A percentile compares a stretch with the other conserved stretches of the same genome.
Conservation (phyloP, 768 basidiomycete species). For the Cystoderma amianthinum region DNA sequence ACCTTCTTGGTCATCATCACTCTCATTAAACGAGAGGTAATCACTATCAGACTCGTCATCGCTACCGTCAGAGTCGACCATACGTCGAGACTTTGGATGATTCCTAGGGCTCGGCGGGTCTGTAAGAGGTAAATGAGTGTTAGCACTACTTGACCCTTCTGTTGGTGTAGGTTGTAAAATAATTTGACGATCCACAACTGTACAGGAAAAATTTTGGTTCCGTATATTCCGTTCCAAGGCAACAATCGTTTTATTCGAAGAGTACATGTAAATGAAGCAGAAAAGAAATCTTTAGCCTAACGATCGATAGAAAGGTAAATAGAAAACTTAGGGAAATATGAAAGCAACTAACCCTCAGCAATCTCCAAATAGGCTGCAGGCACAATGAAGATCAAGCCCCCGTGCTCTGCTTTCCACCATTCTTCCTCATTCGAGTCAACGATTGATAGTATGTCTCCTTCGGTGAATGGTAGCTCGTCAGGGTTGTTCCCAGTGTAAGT, state of each 20-base stretch:
- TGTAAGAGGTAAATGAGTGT: too few relatives aligned
- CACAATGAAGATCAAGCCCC: constrained; percentile 81
- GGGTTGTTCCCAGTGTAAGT: constrained; percentile 60
- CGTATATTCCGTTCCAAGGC: constrained; percentile 19
- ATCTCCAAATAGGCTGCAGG: constrained; percentile 89
- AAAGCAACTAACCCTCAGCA: constrained; percentile 79
- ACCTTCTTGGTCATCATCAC: constrained; percentile 19
- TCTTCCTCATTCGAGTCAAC: constrained; percentile 79
- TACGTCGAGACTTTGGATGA: constrained; percentile 2
- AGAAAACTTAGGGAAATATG: constrained; percentile 45
- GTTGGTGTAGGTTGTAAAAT: too few relatives aligned
- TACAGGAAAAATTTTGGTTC: not conserved
- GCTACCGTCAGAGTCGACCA: constrained; percentile 15
- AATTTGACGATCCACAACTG: too few relatives aligned
- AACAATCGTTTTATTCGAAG: constrained; percentile 25
- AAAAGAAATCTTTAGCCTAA: constrained; percentile 81
- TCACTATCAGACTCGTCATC: constrained; percentile 26
- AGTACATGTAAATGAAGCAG: constrained; percentile 44
- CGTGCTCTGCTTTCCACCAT: constrained; percentile 96
- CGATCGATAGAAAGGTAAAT: constrained; percentile 47
- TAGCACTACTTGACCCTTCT: too few relatives aligned
- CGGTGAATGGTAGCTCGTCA: constrained; percentile 83
- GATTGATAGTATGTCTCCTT: constrained; percentile 73
- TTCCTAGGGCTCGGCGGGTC: too few relatives aligned
- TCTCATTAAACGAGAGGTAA: constrained; percentile 31